Evolutionary conservation across 2,329 filamentous ascomycete genomes (phyloP).

Genomic region (Gaeumannomyces sp.): DNA sequence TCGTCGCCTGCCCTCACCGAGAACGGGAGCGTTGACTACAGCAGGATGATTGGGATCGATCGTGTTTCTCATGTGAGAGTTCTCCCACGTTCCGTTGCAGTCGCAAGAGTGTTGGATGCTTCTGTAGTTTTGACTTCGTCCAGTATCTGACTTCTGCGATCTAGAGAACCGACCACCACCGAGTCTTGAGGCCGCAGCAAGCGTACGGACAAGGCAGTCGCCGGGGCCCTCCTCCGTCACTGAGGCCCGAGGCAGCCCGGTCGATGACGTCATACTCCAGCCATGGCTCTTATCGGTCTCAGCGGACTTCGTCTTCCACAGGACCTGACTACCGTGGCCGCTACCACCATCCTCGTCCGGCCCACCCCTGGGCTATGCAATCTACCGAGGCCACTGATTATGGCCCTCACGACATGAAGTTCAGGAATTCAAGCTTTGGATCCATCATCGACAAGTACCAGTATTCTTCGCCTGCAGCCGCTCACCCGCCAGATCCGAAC

Average conservation of each 20-base stretch:
- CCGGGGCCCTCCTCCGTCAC: conserved; percentile 31
- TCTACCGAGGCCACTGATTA: conserved; percentile 27
- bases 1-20: conserved; percentile 44
- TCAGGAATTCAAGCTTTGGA: conserved; percentile 41
- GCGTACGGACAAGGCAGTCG: conserved; percentile 29
- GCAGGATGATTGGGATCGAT: conserved; percentile 44
- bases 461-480: conserved; percentile 22
- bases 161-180: conserved; percentile 29
- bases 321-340: conserved; percentile 3
- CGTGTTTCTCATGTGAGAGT: conserved; percentile 38
- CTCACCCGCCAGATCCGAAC: conserved; percentile 15
- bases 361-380: conserved; percentile 21
- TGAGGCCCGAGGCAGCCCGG: conserved; percentile 33
- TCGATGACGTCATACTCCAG: conserved; percentile 32
- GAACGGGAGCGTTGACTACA: conserved; percentile 41
- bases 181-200: conserved; percentile 30
- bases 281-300: conserved; percentile 18
- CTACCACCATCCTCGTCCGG: conserved; percentile 14
- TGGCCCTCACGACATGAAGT: conserved; percentile 30
- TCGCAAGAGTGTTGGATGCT: not conserved
- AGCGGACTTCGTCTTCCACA: conserved; percentile 29
- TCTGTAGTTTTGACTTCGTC: not conserved
- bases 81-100: no score
- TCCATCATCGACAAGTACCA: conserved; percentile 45
- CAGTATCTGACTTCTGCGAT: conserved; percentile 1